Conservation (phyloP, 1,139 yeast genomes). For the Debaryomyces sp. region DNA sequence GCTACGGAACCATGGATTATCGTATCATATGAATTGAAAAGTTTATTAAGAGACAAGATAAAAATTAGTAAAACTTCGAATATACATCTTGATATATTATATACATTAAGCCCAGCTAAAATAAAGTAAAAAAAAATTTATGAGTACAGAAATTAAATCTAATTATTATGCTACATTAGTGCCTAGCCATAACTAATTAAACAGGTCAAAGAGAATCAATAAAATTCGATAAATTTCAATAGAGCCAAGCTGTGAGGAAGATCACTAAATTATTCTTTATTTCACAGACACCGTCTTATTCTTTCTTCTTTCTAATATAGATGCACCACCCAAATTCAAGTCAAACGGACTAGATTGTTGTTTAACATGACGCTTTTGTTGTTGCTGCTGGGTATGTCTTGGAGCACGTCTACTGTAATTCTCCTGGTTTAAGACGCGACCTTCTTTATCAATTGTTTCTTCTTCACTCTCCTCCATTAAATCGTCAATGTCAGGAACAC, state of each 20-base stretch:
- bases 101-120: background rate
- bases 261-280: background rate
- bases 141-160: background rate
- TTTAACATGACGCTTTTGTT: constrained; percentile 18
- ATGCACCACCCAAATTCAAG: constrained; percentile 75
- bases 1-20: too few species aligned
- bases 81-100: background rate
- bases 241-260: background rate
- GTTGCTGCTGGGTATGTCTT: constrained; percentile 18
- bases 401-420: constrained; percentile 25
- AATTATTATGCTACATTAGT: background rate
- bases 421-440: constrained; percentile 15
- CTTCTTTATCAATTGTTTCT: constrained; percentile 22
- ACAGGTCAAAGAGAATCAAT: background rate
- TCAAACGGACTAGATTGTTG: constrained; percentile 46
- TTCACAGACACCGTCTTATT: constrained; percentile 27
- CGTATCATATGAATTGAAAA: background rate
- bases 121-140: background rate
- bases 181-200: background rate
- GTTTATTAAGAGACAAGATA: background rate
- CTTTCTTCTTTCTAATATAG: constrained; percentile 77
- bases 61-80: background rate
- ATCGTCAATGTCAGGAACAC: constrained; percentile 27
- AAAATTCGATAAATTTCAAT: background rate
- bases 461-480: constrained; percentile 46